Base-by-base conservation (phyloP, 2,329 filamentous ascomycete genomes). In the Sclerotinia borealis region DNA sequence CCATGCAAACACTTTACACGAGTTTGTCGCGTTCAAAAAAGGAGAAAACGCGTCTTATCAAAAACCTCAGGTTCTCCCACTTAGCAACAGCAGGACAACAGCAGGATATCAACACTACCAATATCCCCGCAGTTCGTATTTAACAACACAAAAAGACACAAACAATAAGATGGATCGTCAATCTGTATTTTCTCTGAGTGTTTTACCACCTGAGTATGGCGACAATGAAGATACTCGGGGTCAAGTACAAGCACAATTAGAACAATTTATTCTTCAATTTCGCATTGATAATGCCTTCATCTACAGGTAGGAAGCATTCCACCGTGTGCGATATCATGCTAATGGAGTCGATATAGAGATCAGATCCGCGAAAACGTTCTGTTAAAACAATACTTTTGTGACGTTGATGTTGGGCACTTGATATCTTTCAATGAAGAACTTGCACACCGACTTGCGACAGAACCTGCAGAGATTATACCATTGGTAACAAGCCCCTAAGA, bases 401-500 rank as follows among this genome's bases (percentile, higher is more conserved):
- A 99, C 76, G 85, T 99, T 74, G 93, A 99, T 75, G 91, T 99
- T 71, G 91, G 90, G 66, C 93, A 99, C 75, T 80, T 99, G 64
- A 98, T 98, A 76, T 95, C 90, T 66, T 98, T 93, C 79, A 95
- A 96, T 73, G 93, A 98, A 77, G 92, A 97, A 76, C 83, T 99
- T 65, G 95, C 93, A 34, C 91, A 98, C 76, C 87, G 88, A 73
- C 82, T 99, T 66, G 90, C 89, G 25, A 95, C 90, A 55, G 92
- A 97, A 74, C 96, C 95, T 4, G 89, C 89, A 51, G 93, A 98
- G 63, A 90, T 96, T 63, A 95, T 99, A 64, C 93, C 95, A 65
- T 80, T 98, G 61, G 93, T 96, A 79, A 66, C 85, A 72, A n/a
- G 5, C 9, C 2, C 22, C 15, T 15, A 31, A 25, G 36, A 4